Evolutionary conservation across 2,329 filamentous ascomycete genomes (phyloP), one percentile per base, ranked within the genome.

Genomic region (Ophioceras dolichostomum): DNA sequence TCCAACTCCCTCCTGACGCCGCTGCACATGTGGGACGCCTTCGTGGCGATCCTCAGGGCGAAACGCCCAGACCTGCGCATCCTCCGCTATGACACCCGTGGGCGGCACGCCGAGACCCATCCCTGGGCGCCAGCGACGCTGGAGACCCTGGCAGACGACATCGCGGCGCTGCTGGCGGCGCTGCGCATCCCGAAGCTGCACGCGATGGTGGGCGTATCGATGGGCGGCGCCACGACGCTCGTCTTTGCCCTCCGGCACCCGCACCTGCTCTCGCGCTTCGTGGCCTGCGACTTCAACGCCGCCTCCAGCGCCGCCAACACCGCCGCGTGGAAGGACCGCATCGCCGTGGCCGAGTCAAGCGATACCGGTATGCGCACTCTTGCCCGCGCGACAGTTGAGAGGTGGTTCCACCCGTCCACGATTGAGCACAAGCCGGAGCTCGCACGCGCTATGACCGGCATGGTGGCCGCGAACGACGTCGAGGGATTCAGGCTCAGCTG

Each of bases 1-100:
- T 70, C 70, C 58, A 93, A 93, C 64, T 88, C 81, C 1, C 78
- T 94, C 35, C 71, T 94, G 7, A 84, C 83, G 3, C 76, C 79
- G 34, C 69, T 80, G 45, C 67, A 73, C 53, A 91, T 94, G 71
- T 94, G 86, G 86, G 81, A 91, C 48, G 65, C 67, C 2, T 74
- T 93, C 41, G 61, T 91, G 1, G 59, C 63, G 1, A 60, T 73
- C n/a, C 68, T 91, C 45, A 68, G 69, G 36, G 54, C 59, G 1
- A 50, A 71, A 27, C 73, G 78, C 18, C 73, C 76, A 3, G 67
- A 74, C 28, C 79, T 85, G 54, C 77, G 82, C 36, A 69, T 93
- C 45, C 63, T 94, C 1, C 78, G 85, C 9, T 93, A 87, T 60
- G 74, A 85, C 54, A 71, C 75, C 3, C 83, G 86, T 36, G 86